Base-by-base conservation (phyloP, 768 basidiomycete genomes). In the Collybiopsis confluens region DNA sequence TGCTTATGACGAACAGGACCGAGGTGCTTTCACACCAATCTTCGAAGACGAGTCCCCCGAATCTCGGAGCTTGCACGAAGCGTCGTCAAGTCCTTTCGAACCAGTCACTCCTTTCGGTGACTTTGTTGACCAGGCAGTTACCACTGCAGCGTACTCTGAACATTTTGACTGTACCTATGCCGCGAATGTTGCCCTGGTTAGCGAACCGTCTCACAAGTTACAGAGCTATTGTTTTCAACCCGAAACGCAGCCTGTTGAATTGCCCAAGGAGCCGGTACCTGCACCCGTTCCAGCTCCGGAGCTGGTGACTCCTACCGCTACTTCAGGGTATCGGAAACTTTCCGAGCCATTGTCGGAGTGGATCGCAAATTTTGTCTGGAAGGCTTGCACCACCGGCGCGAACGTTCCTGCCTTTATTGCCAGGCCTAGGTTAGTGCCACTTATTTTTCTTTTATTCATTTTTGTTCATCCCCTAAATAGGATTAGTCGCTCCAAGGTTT, bases 331-430 rank as follows among this genome's bases (percentile, higher is more conserved):
- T 73, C 85, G 79, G 73, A 87, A 82, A 61, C 74, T 91, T 9
- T 81, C 86, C 0, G 87, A 89, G 49, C 88, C 89, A 16, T 72
- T 92, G 56, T 80, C 90, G 3, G 85, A 86, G 54, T 92, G 90
- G 90, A 70, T 90, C 21, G 85, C 86, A 40, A 76, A 76, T 48
- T 92, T 86, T 63, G 82, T 90, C 15, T 92, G 90, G 90, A 89
- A 87, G 65, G 82, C 83, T 42, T 90, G 89, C 64, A 86, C 85
- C 15, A 86, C 84, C n/a, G 83, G 81, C 42, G 73, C 83, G 54
- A 77, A 78, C 59, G 70, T 90, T 48, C 81, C 85, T 3, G 60
- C 76, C 8, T 62, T 66, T 30, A 83, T 85, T 60, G 73, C 77
- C 4, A 74, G 72, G 56, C 71, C 81, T 43, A 71, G 66, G 89